A percentile compares a stretch with the other conserved stretches of the same genome.
phyloP scores from a whole-genome alignment of 2,329 filamentous ascomycete species.

The Aciculosporium take region DNA sequence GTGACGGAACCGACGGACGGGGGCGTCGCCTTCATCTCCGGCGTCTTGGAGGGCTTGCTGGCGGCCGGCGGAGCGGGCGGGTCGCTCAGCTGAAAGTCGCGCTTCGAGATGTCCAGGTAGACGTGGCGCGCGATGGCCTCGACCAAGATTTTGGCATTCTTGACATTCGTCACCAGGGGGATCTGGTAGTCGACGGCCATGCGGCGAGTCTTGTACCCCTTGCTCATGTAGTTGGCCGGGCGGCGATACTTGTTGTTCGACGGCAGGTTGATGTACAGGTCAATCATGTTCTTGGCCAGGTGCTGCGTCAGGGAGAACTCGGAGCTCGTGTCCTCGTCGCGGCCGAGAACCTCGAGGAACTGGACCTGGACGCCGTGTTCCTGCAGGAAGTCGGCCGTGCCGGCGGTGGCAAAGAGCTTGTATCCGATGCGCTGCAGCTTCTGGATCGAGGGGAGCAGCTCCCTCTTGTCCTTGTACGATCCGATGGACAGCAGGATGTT shows the following conservation, averaged over 20 bases:
- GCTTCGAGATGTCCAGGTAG: constrained; percentile 64
- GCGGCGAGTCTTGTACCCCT: constrained; percentile 87
- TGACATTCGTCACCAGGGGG: constrained; percentile 93
- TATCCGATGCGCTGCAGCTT: constrained; percentile 85
- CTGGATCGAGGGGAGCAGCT: constrained; percentile 85
- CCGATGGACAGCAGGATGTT: constrained; percentile 93
- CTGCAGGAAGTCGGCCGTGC: constrained; percentile 91
- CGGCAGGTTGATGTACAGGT: constrained; percentile 98
- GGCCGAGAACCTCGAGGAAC: constrained; percentile 75
- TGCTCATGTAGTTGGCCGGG: constrained; percentile 96
- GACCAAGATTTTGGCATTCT: constrained; percentile 94
- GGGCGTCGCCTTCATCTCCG: constrained; percentile 39
- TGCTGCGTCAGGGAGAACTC: constrained; percentile 97
- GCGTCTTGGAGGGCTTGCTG: constrained; percentile 45
- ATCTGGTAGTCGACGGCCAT: constrained; percentile 98
- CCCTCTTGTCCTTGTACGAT: constrained; percentile 94
- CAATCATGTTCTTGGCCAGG: constrained; percentile 93
- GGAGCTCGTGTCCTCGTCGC: constrained; percentile 73
- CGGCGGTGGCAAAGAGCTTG: constrained; percentile 90
- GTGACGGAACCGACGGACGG: constrained; percentile 20
- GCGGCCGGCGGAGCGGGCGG: constrained; percentile 57
- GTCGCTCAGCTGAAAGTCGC: constrained; percentile 88
- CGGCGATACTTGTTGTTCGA: constrained; percentile 95
- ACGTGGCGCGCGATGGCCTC: constrained; percentile 88
- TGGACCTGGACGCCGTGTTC: constrained; percentile 86